phyloP scores from a whole-genome alignment of 257 asterid species.

The Osmanthus fragrans region DNA sequence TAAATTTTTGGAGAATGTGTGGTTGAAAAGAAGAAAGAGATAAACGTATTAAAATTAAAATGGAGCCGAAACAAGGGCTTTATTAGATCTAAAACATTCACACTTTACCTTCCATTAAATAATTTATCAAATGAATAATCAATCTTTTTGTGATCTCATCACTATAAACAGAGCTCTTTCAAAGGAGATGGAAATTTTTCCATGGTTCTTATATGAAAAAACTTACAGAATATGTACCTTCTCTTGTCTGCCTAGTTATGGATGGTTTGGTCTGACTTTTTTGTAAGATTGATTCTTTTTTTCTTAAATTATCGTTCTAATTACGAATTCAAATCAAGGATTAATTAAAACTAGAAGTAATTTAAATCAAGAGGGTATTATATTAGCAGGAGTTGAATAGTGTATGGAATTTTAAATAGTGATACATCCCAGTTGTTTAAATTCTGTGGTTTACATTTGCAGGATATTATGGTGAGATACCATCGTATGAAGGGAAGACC shows the following conservation, averaged over 20 bases:
- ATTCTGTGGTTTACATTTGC: conserved; percentile 25
- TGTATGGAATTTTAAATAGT: neutral
- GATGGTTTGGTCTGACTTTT: neutral
- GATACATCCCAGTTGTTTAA: neutral
- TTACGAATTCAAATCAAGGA: neutral
- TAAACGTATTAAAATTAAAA: no score
- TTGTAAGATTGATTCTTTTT: neutral
- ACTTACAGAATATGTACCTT: neutral
- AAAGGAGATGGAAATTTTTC: no score
- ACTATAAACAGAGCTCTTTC: no score
- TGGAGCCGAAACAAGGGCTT: no score
- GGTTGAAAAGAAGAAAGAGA: no score
- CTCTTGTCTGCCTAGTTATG: neutral
- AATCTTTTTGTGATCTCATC: no score
- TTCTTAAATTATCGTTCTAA: neutral
- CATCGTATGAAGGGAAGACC: conserved; percentile 93
- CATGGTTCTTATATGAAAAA: no score
- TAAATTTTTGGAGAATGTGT: no score
- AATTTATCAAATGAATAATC: no score
- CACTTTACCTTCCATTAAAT: no score
- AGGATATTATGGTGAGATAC: conserved; percentile 97
- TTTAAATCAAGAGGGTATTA: neutral
- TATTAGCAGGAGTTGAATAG: neutral
- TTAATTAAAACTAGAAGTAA: neutral
- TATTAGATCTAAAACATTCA: no score